Conservation (phyloP, 495 filamentous ascomycete genomes). For the Stereocaulon alpinum region DNA sequence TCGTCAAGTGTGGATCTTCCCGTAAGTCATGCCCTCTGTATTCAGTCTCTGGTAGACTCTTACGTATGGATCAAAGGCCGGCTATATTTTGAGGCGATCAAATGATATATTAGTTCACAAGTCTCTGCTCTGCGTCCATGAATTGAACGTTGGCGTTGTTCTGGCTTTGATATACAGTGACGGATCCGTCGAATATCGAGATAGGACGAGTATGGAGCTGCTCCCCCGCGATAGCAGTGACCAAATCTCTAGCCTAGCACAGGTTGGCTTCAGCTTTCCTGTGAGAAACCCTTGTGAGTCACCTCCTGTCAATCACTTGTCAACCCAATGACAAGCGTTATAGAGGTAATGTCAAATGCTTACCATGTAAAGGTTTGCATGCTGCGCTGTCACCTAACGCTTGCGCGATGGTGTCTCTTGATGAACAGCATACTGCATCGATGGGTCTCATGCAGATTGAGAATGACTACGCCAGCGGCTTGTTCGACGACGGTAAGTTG, state of each 20-base stretch:
- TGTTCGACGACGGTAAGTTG: conserved; percentile 35
- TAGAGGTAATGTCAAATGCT: background rate
- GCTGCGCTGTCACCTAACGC: conserved; percentile 66
- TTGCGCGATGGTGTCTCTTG: conserved; percentile 53
- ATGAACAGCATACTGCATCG: conserved; percentile 53
- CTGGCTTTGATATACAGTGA: conserved; percentile 63
- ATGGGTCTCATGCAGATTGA: conserved; percentile 53
- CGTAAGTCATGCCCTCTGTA: conserved; percentile 20
- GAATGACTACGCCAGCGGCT: conserved; percentile 30
- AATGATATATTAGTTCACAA: conserved; percentile 55
- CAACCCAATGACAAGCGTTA: conserved; percentile 20
- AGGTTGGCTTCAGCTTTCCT: conserved; percentile 63
- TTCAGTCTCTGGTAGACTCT: background rate
- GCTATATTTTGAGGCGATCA: conserved; percentile 51
- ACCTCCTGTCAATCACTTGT: conserved; percentile 12
- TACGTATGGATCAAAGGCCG: conserved; percentile 33
- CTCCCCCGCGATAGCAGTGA: conserved; percentile 50
- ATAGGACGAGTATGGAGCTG: conserved; percentile 56
- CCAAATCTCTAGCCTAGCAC: conserved; percentile 54
- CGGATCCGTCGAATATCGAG: conserved; percentile 66
- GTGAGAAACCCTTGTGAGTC: conserved; percentile 39
- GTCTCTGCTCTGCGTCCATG: conserved; percentile 54
- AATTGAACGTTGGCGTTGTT: conserved; percentile 54
- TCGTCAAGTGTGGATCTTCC: conserved; percentile 31
- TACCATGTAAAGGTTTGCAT: conserved; percentile 41